These are phyloP conservation scores for Spiromastix sp. DNA, from an alignment of 2,329 filamentous ascomycete genomes.

Conservation along the genomic window DNA sequence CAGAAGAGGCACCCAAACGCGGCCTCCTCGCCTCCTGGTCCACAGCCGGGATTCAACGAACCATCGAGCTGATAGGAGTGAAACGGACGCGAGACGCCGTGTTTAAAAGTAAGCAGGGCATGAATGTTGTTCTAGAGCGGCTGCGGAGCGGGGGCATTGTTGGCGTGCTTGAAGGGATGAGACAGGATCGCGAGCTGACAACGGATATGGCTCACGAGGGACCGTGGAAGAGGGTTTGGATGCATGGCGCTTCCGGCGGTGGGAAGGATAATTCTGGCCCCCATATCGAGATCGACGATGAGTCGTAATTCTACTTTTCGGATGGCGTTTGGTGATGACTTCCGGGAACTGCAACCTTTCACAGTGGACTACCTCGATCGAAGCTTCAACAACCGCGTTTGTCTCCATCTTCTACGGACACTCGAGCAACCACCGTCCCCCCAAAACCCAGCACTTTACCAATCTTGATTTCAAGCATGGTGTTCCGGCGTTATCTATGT, in stretches of 20 bases:
- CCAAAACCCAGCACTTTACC: too few species aligned
- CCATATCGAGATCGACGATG: constrained; percentile 6
- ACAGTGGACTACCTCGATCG: too few species aligned
- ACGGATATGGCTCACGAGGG: constrained; percentile 24
- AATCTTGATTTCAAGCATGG: constrained; percentile 2
- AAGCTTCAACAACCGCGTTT: neutral
- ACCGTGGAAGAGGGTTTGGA: constrained; percentile 33
- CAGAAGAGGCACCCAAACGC: constrained; percentile 43
- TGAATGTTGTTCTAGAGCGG: constrained; percentile 55
- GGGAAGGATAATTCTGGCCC: constrained; percentile 3
- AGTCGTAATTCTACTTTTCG: constrained; percentile 1
- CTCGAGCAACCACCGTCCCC: too few species aligned
- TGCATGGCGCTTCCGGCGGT: constrained; percentile 19
- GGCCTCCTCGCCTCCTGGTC: constrained; percentile 51
- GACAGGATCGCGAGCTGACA: constrained; percentile 45
- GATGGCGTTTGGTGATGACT: too few species aligned
- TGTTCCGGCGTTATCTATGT: constrained; percentile 4
- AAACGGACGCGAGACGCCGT: constrained; percentile 51
- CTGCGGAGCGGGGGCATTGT: constrained; percentile 56
- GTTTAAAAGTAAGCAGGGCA: constrained; percentile 53
- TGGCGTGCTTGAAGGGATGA: constrained; percentile 61
- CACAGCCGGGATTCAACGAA: constrained; percentile 50
- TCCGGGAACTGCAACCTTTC: too few species aligned
- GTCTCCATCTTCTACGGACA: neutral
- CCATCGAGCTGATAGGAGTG: constrained; percentile 53